phyloP scores from a whole-genome alignment of 768 basidiomycete species.

The Paxillus involutus region DNA sequence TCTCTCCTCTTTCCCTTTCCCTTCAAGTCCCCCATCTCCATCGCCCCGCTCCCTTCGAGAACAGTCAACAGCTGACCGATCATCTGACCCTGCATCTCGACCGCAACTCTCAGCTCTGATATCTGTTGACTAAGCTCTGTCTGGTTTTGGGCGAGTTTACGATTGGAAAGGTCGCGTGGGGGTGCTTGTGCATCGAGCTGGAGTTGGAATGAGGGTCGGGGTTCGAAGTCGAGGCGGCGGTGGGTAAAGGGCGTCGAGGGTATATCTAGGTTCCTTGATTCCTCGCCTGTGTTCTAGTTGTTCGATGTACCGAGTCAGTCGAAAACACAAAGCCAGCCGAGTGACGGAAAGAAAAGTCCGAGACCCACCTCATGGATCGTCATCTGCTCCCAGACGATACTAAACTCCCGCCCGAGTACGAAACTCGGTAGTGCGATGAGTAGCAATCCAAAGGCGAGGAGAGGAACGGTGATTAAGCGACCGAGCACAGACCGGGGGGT shows the following conservation, averaged over 20 bases:
- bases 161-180: constrained; percentile 49
- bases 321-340: too few species aligned
- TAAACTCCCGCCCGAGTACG: constrained; percentile 90
- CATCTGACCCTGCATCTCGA: constrained; percentile 61
- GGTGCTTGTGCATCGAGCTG: constrained; percentile 4
- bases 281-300: not conserved
- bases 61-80: constrained; percentile 31
- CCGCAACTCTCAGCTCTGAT: constrained; percentile 47
- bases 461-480: constrained; percentile 78
- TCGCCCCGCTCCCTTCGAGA: constrained; percentile 9
- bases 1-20: constrained; percentile 16
- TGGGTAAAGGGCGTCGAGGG: constrained; percentile 15
- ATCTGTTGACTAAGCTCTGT: constrained; percentile 68
- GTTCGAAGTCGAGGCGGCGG: constrained; percentile 12
- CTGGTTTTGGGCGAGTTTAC: constrained; percentile 66
- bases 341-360: not conserved
- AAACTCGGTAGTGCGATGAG: constrained; percentile 91
- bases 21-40: not conserved
- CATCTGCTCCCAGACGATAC: constrained; percentile 88
- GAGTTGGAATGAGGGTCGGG: not conserved
- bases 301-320: not conserved
- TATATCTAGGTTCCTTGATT: constrained; percentile 14
- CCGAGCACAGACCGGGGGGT: constrained; percentile 88
- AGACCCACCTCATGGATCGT: constrained; percentile 43
- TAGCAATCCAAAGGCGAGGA: constrained; percentile 84